Evolutionary conservation across 2,329 filamentous ascomycete genomes (phyloP), one percentile per base, ranked within the genome.

Genomic region (Colletotrichum costaricense): DNA sequence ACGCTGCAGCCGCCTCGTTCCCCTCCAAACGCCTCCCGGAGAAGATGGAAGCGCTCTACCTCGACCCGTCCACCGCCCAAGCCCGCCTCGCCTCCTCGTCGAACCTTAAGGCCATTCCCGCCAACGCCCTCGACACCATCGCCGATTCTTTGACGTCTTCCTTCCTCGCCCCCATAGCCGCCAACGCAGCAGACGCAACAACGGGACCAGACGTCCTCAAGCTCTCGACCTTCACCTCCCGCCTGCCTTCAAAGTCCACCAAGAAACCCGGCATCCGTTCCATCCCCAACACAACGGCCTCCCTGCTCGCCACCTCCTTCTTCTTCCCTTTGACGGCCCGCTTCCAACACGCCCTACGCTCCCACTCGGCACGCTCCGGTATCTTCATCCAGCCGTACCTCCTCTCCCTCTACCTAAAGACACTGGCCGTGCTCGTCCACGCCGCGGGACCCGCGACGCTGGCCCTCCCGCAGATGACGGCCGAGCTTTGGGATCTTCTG

Each of bases 271-370:
- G 85, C 19, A 76, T 87, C 35, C 88, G 88, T 67, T 85, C 91
- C 4, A 92, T 93, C 16, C 89, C 93, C 12, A 98, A 97, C 79
- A 92, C 92, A 9, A 91, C 97, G 0, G 93, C 95, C 52, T 90
- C 92, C 63, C 85, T 97, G 30, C 90, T 98, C 30, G 89, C 92
- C 0, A 87, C 91, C 0, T 89, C 89, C 19, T 97, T 98, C 86
- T 98, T 98, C 89, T 93, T 93, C 75, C 96, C 97, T 0, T 87
- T 99, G 11, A 93, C 93, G 0, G 93, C 93, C 0, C 92, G 94
- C 55, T 97, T 97, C 83, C 93, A 93, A 79, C 87, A 93, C 3
- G 92, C 88, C 0, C 81, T 90, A 57, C 84, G 84, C 58, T 82
- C 84, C 0, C 78, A 82, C 0, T 78, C 80, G 4, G 77, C 80